Conservation (phyloP, 2,329 filamentous ascomycete genomes). For the Trichoderma koningiopsis region DNA sequence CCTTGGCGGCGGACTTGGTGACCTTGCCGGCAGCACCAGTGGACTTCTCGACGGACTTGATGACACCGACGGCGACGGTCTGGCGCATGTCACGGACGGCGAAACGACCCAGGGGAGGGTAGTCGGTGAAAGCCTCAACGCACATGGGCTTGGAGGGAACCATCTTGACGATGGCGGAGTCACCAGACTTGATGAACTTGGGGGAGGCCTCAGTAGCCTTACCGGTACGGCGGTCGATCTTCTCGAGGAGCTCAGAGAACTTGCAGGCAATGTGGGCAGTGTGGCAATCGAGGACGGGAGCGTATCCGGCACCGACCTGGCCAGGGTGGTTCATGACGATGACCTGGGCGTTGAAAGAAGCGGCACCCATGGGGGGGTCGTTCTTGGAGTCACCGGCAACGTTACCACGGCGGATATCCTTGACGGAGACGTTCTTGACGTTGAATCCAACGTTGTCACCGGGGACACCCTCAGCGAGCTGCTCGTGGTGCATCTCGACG, state of each 20-base stretch:
- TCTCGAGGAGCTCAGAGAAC: slow-evolving; percentile 98
- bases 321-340: slow-evolving; percentile 99
- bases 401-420: slow-evolving; percentile 99
- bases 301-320: slow-evolving; percentile 98
- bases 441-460: slow-evolving; percentile 99
- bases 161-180: slow-evolving; percentile 99
- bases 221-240: slow-evolving; percentile 99
- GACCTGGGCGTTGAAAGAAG: slow-evolving; percentile 99
- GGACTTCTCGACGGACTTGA: slow-evolving; percentile 80
- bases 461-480: slow-evolving; percentile 90
- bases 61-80: slow-evolving; percentile 91
- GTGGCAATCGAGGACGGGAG: slow-evolving; percentile 99
- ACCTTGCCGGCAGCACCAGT: slow-evolving; percentile 62
- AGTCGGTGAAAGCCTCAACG: slow-evolving; percentile 99
- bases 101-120: slow-evolving; percentile 99
- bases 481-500: slow-evolving; percentile 99
- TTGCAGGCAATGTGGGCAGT: slow-evolving; percentile 99
- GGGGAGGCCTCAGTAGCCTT: slow-evolving; percentile 89
- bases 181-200: slow-evolving; percentile 99
- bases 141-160: slow-evolving; percentile 99
- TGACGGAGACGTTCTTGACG: slow-evolving; percentile 99
- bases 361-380: slow-evolving; percentile 86
- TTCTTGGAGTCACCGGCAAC: slow-evolving; percentile 99
- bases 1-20: slow-evolving; percentile 73
- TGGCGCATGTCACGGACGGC: slow-evolving; percentile 98